These are phyloP conservation scores for Fraxinus cuspidata DNA, from an alignment of 257 asterid genomes.

Conservation along the genomic window DNA sequence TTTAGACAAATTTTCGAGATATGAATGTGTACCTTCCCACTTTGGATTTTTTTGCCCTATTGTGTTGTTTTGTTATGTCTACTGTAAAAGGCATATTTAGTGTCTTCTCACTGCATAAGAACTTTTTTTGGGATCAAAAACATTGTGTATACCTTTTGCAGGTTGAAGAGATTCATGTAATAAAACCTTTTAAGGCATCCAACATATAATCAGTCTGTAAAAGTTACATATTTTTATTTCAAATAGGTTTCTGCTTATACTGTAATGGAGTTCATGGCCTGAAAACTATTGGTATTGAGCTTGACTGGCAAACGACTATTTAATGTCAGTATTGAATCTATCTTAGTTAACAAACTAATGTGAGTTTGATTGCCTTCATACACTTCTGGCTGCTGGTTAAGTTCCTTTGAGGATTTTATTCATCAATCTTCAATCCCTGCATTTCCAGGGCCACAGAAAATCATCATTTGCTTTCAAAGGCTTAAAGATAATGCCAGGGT, in stretches of 20 bases:
- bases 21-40: conserved; percentile 18
- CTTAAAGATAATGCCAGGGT: conserved; percentile 47
- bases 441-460: conserved; percentile 64
- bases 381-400: conserved; percentile 30
- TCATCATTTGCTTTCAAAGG: conserved; percentile 61
- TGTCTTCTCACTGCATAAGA: neutral
- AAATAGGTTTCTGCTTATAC: conserved; percentile 4
- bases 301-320: neutral
- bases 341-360: neutral
- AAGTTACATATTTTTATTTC: conserved; percentile 6
- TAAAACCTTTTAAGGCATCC: conserved; percentile 6
- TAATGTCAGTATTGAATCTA: neutral
- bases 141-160: conserved; percentile 16
- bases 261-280: conserved; percentile 7
- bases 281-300: neutral
- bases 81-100: conserved; percentile 4
- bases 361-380: conserved; percentile 28
- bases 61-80: conserved; percentile 23
- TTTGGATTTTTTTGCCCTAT: conserved; percentile 10
- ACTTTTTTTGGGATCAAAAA: conserved; percentile 10
- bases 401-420: conserved; percentile 35
- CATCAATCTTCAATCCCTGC: conserved; percentile 47
- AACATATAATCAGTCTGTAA: conserved; percentile 15
- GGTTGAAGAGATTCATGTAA: conserved; percentile 14
- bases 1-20: conserved; percentile 33